phyloP scores from a whole-genome alignment of 352 stramenopile species.

The Phytophthora capsici region DNA sequence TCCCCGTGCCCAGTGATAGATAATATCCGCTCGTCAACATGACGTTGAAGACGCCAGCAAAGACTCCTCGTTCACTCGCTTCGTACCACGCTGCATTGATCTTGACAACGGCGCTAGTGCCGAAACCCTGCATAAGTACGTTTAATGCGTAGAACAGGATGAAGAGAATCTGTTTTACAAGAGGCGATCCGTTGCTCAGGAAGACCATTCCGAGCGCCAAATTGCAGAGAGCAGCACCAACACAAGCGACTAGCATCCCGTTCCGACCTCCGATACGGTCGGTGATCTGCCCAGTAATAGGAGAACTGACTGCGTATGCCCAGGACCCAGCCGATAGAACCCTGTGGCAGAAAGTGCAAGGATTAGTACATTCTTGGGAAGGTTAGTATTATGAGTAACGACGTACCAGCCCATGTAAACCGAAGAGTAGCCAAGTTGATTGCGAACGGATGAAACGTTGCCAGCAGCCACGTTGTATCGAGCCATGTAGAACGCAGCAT shows the following conservation, averaged over 20 bases:
- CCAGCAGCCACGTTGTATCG: slow-evolving; percentile 76
- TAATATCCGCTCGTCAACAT: slow-evolving; percentile 83
- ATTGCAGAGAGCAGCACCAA: slow-evolving; percentile 70
- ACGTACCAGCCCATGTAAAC: slow-evolving; percentile 78
- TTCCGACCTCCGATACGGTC: slow-evolving; percentile 74
- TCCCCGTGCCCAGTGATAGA: slow-evolving; percentile 66
- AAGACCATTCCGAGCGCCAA: slow-evolving; percentile 63
- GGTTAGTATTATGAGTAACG: slow-evolving; percentile 12
- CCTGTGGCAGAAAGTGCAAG: slow-evolving; percentile 31
- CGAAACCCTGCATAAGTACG: slow-evolving; percentile 76
- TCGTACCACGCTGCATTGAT: slow-evolving; percentile 83
- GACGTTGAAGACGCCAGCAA: slow-evolving; percentile 80
- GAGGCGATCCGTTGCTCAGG: slow-evolving; percentile 40
- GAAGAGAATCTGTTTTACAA: slow-evolving; percentile 52
- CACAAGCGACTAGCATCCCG: slow-evolving; percentile 74
- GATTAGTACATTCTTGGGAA: background rate
- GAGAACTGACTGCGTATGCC: slow-evolving; percentile 72
- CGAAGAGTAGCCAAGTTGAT: slow-evolving; percentile 63
- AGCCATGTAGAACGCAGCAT: slow-evolving; percentile 84
- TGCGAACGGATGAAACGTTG: slow-evolving; percentile 65
- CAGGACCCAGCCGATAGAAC: slow-evolving; percentile 74
- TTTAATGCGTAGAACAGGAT: slow-evolving; percentile 70
- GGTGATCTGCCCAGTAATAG: slow-evolving; percentile 76
- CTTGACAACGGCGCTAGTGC: slow-evolving; percentile 86
- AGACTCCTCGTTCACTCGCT: slow-evolving; percentile 67